Base-by-base conservation (phyloP, 805 yeast species). In the Suhomyces faveliae region DNA sequence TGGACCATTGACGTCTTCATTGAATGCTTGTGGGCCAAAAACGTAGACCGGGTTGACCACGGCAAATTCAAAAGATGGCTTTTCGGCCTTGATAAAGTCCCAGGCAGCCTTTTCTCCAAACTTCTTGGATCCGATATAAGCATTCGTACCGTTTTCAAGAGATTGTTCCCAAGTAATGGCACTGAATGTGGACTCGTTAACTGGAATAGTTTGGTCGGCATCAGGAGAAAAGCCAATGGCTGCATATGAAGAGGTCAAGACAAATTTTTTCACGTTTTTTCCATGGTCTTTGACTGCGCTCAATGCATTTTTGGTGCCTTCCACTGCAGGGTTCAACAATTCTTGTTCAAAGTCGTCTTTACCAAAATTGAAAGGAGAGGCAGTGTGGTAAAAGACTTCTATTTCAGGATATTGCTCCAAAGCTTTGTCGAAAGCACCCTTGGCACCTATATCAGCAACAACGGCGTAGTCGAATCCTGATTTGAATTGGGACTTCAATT, bases 61-160 rank as follows among this genome's bases (percentile, higher is more conserved):
- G 5, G 63, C 50, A 15, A 71, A 51, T 53, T 24, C 53, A 37
- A 45, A 49, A 17, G 30, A 15, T 10, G 73, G 66, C 43, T 60
- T 62, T 29, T 66, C 61, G 17, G 59, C 51, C 13, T 71, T 57
- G 45, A 78, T 68, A 17, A 69, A 74, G 5, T 78, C 74, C 84
- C 89, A 81, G 5, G 85, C 86, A 2, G 79, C 75, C 44, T 67
- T 63, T 58, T 84, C 88, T 19, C 86, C 85, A 50, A 76, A 74
- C 37, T 76, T 79, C 61, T 81, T 81, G n/a, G 86, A 79, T 2
- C 80, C 87, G 47, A 74, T 53, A 61, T 82, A 81, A 38, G 49
- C 49, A 17, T 58, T 51, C 3, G 72, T 62, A 51, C 76, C 73
- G 35, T 62, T 63, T 21, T 47, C 51, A 47, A 74, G 71, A 7